These are phyloP conservation scores for Coniochaeta pulveracea DNA, from an alignment of 2,329 filamentous ascomycete genomes.

Conservation along the genomic window DNA sequence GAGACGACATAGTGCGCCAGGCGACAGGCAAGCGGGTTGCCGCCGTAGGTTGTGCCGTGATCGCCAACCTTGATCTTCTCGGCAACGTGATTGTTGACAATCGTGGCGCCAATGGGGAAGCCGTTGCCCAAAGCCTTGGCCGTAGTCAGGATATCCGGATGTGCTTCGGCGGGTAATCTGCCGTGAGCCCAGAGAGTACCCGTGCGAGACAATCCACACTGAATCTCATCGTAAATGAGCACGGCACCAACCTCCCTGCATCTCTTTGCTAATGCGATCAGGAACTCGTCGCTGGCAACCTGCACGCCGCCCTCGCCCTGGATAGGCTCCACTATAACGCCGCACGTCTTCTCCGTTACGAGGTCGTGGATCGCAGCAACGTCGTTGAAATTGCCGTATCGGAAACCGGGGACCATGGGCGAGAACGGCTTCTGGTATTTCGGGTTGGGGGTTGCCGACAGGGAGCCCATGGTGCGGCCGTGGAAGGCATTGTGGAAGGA, in stretches of 20 bases:
- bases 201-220: slow-evolving; percentile 83
- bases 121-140: slow-evolving; percentile 96
- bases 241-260: slow-evolving; percentile 83
- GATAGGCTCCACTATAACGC: slow-evolving; percentile 93
- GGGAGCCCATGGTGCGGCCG: slow-evolving; percentile 85
- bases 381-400: slow-evolving; percentile 78
- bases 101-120: slow-evolving; percentile 83
- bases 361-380: slow-evolving; percentile 57
- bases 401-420: slow-evolving; percentile 92
- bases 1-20: slow-evolving; percentile 78
- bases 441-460: slow-evolving; percentile 94
- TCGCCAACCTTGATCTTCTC: slow-evolving; percentile 57
- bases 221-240: slow-evolving; percentile 92
- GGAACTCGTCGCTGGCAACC: slow-evolving; percentile 71
- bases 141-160: slow-evolving; percentile 87
- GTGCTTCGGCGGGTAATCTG: slow-evolving; percentile 61
- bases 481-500: slow-evolving; percentile 92
- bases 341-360: slow-evolving; percentile 78
- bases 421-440: slow-evolving; percentile 95
- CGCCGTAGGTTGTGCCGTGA: slow-evolving; percentile 89
- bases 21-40: slow-evolving; percentile 77
- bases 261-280: slow-evolving; percentile 69
- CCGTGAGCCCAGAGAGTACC: slow-evolving; percentile 85
- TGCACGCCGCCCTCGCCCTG: slow-evolving; percentile 94
- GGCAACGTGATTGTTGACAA: slow-evolving; percentile 48